phyloP scores from a whole-genome alignment of 306 rosid genomes.

The Dryas octopetala region DNA sequence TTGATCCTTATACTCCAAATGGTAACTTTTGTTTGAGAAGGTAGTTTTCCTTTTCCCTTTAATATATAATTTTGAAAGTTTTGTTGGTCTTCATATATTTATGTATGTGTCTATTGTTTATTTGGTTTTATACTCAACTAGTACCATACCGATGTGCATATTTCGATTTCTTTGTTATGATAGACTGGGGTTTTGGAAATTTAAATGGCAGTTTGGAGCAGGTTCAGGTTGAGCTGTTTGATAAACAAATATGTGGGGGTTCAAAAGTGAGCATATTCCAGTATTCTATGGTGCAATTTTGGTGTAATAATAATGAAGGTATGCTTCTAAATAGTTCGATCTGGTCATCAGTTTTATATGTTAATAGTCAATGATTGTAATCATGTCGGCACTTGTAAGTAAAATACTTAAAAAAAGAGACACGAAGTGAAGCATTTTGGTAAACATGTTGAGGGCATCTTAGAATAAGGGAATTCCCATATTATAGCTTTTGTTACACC shows the following conservation, averaged over 20 bases:
- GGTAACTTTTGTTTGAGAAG: conserved; percentile 58
- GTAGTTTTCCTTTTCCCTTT: conserved; percentile 37
- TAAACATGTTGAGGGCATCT: neutral
- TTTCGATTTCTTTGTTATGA: conserved; percentile 40
- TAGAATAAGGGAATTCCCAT: neutral
- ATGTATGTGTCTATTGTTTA: conserved; percentile 1
- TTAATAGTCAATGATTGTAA: conserved; percentile 1
- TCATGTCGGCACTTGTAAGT: neutral
- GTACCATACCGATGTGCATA: conserved; percentile 16
- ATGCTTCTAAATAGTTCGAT: conserved; percentile 27
- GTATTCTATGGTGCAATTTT: conserved; percentile 72
- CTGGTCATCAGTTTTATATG: conserved; percentile 7
- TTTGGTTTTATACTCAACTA: conserved; percentile 16
- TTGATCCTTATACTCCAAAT: conserved; percentile 43
- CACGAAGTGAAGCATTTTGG: neutral
- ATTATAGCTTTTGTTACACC: neutral
- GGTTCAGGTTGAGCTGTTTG: conserved; percentile 90
- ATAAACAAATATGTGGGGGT: conserved; percentile 75
- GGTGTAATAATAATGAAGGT: conserved; percentile 57
- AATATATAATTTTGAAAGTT: neutral
- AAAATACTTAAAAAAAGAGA: neutral
- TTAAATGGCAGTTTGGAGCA: conserved; percentile 99
- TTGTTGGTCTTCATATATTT: neutral
- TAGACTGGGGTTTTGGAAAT: conserved; percentile 76
- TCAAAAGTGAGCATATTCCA: conserved; percentile 78